phyloP scores from a whole-genome alignment of 2,329 filamentous ascomycete genomes.

The Phialocephala sp. region DNA sequence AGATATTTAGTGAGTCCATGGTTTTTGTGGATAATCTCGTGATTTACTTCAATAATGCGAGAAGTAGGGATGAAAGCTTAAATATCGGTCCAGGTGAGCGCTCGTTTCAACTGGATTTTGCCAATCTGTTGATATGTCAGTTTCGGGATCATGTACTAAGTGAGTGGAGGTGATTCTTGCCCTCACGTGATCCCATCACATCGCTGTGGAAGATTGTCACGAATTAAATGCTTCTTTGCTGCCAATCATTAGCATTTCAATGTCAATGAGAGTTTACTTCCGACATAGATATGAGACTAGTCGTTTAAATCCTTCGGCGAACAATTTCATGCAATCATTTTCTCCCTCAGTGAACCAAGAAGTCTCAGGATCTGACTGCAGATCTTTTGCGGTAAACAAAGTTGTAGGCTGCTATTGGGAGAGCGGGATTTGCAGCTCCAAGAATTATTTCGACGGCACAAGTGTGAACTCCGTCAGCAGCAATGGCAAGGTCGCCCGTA shows the following conservation, averaged over 20 bases:
- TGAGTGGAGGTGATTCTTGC: not conserved
- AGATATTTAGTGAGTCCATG: slow-evolving; percentile 50
- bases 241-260: slow-evolving; percentile 7
- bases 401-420: slow-evolving; percentile 35
- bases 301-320: slow-evolving; percentile 46
- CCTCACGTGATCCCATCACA: slow-evolving; percentile 33
- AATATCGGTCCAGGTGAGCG: slow-evolving; percentile 47
- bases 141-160: not conserved
- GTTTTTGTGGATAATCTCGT: slow-evolving; percentile 30
- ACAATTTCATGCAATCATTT: slow-evolving; percentile 37
- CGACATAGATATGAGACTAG: slow-evolving; percentile 56
- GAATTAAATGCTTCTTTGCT: slow-evolving; percentile 52
- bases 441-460: slow-evolving; percentile 23
- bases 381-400: slow-evolving; percentile 41
- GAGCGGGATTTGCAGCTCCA: slow-evolving; percentile 16
- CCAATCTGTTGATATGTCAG: slow-evolving; percentile 41
- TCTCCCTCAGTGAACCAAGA: slow-evolving; percentile 39
- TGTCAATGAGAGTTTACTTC: slow-evolving; percentile 29
- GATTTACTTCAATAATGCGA: slow-evolving; percentile 50
- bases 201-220: slow-evolving; percentile 59
- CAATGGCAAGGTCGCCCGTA: slow-evolving; percentile 46
- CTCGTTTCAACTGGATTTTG: slow-evolving; percentile 46
- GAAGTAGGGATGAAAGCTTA: slow-evolving; percentile 51
- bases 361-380: slow-evolving; percentile 42
- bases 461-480: slow-evolving; percentile 47